Base-by-base conservation (phyloP, 1,139 yeast genomes). In the Nakaseomyces glabratus region DNA sequence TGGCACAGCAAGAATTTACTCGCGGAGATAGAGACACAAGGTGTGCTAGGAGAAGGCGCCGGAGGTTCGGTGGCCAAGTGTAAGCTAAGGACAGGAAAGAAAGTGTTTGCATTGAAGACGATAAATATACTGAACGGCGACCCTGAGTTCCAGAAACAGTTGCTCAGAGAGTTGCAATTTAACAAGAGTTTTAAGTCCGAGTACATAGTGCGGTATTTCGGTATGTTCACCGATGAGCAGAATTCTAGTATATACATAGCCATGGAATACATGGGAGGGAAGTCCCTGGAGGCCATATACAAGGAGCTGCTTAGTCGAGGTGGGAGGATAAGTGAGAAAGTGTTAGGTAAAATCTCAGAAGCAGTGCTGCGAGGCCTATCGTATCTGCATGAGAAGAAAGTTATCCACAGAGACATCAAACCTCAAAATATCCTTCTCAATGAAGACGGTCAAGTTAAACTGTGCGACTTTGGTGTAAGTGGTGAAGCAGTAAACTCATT, bases 391-490 rank as follows among this genome's bases (percentile, higher is more conserved):
- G 85, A 78, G 54, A 80, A 82, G 42, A 74, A 78, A 44, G 85
- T 90, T 43, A 86, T 90, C 42, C 98, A 90, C 58, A 69, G 98
- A 46, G 98, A 80, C 54, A 80, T 90, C 46, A 90, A 90, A 55
- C 97, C 97, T 1, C 93, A 86, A 43, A 90, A 90, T 56, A 85
- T 90, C 38, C 60, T 90, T 38, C 60, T 90, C 18, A 90, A 84
- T 51, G 58, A 62, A 2, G 50, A 63, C 7, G 98, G 98, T 3
- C 78, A 82, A 50, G 88, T 88, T 35, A 90, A 90, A 57, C 65
- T 90, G 32, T 90, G 98, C 62, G 98, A 90, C 62, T 90, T 90
- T 63, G 98, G 98, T n/a, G 98, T 90, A 21, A 80, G 94, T 50
- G 97, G 98, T 8, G 95, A 86, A 52, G 95, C 90, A 10, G 96